A percentile compares a stretch with the other conserved stretches of the same genome.
These are phyloP conservation scores for Cercis canadensis DNA, from an alignment of 306 rosid species.

Conservation along the genomic window DNA sequence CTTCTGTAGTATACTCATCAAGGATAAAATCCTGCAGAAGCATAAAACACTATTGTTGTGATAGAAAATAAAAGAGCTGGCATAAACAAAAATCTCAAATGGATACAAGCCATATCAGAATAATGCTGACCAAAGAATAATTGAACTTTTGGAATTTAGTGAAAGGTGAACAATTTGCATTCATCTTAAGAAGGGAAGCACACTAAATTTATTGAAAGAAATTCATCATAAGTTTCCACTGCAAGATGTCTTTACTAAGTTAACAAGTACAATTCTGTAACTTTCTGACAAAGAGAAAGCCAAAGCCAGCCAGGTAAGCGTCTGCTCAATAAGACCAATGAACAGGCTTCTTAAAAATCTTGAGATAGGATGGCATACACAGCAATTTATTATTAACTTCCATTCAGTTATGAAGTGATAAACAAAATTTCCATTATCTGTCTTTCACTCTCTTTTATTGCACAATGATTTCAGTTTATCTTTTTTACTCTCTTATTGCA, in stretches of 20 bases:
- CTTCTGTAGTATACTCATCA: slow-evolving; percentile 48
- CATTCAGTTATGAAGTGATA: not conserved
- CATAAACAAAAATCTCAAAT: slow-evolving; percentile 26
- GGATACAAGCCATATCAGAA: slow-evolving; percentile 32
- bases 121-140: slow-evolving; percentile 14
- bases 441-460: not conserved
- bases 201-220: slow-evolving; percentile 22
- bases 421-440: slow-evolving; percentile 3
- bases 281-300: slow-evolving; percentile 31
- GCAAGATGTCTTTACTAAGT: slow-evolving; percentile 20
- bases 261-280: slow-evolving; percentile 34
- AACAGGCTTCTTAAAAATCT: slow-evolving; percentile 1
- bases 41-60: slow-evolving; percentile 9
- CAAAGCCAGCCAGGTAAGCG: not conserved
- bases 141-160: slow-evolving; percentile 20
- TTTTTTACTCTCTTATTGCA: not conserved
- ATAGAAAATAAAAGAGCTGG: slow-evolving; percentile 35
- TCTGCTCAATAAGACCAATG: slow-evolving; percentile 16
- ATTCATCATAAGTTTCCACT: slow-evolving; percentile 36
- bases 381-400: not conserved
- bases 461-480: too few relatives aligned
- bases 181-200: slow-evolving; percentile 20
- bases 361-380: slow-evolving; percentile 12
- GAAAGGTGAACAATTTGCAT: slow-evolving; percentile 31
- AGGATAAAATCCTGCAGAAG: slow-evolving; percentile 48